Conservation (phyloP, 805 yeast genomes). For the Candida sithepensis region DNA sequence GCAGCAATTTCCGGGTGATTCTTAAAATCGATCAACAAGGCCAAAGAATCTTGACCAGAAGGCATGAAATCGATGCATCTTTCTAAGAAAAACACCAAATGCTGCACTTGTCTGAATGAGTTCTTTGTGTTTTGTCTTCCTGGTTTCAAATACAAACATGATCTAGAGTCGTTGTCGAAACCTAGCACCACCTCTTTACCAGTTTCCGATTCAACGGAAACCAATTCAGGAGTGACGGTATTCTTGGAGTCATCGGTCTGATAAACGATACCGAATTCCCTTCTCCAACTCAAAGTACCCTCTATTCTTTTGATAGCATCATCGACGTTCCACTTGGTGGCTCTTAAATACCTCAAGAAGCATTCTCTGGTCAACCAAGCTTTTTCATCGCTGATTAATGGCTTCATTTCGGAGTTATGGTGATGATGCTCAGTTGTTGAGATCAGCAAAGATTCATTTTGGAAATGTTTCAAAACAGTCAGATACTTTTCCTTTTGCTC, state of each 20-base stretch:
- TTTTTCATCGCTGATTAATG: slow-evolving; percentile 53
- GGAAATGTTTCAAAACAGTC: slow-evolving; percentile 63
- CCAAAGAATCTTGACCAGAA: slow-evolving; percentile 90
- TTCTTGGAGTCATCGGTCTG: slow-evolving; percentile 45
- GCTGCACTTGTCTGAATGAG: slow-evolving; percentile 90
- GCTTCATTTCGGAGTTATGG: slow-evolving; percentile 31
- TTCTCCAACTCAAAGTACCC: slow-evolving; percentile 85
- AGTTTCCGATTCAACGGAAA: slow-evolving; percentile 71
- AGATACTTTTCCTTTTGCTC: slow-evolving; percentile 60
- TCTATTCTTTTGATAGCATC: slow-evolving; percentile 74
- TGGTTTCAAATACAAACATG: slow-evolving; percentile 87
- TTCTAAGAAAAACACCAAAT: slow-evolving; percentile 88
- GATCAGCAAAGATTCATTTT: slow-evolving; percentile 44
- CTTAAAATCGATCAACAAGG: slow-evolving; percentile 88
- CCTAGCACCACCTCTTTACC: slow-evolving; percentile 94
- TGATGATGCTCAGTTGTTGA: slow-evolving; percentile 45
- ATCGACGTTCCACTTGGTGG: slow-evolving; percentile 81
- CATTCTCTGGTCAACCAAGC: slow-evolving; percentile 96
- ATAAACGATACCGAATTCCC: slow-evolving; percentile 74
- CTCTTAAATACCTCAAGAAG: slow-evolving; percentile 82
- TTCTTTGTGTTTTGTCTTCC: slow-evolving; percentile 95
- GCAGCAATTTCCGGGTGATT: slow-evolving; percentile 57
- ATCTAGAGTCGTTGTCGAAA: slow-evolving; percentile 83
- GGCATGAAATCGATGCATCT: slow-evolving; percentile 94
- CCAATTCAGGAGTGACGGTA: slow-evolving; percentile 48